Evolutionary conservation across 192 early-diverging fungal genomes (phyloP), one percentile per base, ranked within the genome.

Genomic region (Backusella mclennaniae): DNA sequence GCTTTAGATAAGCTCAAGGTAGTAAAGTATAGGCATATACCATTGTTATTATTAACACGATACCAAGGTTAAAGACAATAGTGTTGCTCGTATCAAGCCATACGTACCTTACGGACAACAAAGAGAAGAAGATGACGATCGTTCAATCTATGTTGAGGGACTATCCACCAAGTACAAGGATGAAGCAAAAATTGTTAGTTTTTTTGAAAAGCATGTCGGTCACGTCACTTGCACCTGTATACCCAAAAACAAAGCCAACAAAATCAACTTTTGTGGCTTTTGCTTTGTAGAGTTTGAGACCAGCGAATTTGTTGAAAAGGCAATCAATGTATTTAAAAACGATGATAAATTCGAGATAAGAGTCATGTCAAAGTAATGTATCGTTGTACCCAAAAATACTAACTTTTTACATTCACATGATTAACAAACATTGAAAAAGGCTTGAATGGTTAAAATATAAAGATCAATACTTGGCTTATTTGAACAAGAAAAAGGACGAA

Each of bases 271-370:
- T 26, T 17, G 38, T 15, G 75, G 75, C 14, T 70, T 59, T 53
- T 81, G 80, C 66, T 81, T 81, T 77, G 70, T 81, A 9, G 80
- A 81, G 35, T 81, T 81, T 49, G 71, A 77, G 11, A 44, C 73
- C 23, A 1, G 41, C 5, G 42, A 68, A 6, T 17, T 69, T 21
- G 80, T 77, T 2, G 15, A 73, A 12, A 56, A 74, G 33, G 80
- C 80, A 44, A 67, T 81, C 14, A 17, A 56, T 35, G 14, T 5
- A 26, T 21, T 42, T 11, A 31, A 66, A 15, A 4, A 52, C 36
- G 38, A 26, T 12, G 42, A 49, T 17, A 66, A 71, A 31, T 35
- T 71, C 4, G 5, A 19, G 1, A 26, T 79, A 35, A 21, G 78
- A 29, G 78, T 79, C 6, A 79, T 79, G 74, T 46, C 78, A 75